phyloP scores from a whole-genome alignment of 2,329 filamentous ascomycete genomes.

The Microascus cirrosus region DNA sequence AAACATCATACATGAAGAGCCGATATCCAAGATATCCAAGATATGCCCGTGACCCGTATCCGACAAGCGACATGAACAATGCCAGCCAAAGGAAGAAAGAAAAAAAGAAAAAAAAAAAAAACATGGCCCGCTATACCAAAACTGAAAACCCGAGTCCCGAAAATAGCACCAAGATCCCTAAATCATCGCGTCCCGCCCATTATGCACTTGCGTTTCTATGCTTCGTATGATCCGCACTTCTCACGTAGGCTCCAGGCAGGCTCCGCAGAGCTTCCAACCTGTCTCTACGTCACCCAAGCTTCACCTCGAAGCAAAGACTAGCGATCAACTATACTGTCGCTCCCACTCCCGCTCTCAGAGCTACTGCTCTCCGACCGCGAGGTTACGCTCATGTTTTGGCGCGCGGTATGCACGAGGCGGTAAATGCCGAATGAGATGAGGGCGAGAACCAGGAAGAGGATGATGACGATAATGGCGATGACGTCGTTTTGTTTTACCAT shows the following conservation, averaged over 20 bases:
- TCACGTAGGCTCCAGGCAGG: background rate
- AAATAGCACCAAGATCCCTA: background rate
- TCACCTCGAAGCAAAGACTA: background rate
- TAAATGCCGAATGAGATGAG: slow-evolving; percentile 54
- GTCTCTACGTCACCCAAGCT: background rate
- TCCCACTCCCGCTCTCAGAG: slow-evolving; percentile 6
- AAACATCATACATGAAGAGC: background rate
- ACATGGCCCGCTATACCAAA: background rate
- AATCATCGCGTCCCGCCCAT: background rate
- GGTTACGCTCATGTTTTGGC: background rate
- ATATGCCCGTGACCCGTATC: background rate
- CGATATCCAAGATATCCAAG: background rate
- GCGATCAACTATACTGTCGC: background rate
- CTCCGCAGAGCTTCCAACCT: background rate
- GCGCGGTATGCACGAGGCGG: slow-evolving; percentile 35
- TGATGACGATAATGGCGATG: slow-evolving; percentile 57
- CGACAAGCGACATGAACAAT: background rate
- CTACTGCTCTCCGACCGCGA: slow-evolving; percentile 2
- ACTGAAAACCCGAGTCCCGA: background rate
- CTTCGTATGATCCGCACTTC: background rate
- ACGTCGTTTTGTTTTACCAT: slow-evolving; percentile 56
- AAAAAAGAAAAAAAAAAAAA: background rate
- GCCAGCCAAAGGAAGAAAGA: background rate
- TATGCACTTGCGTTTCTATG: background rate
- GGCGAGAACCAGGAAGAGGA: slow-evolving; percentile 52